Conservation (phyloP, 139 green algal genomes). For the Coelastrella sp. region DNA sequence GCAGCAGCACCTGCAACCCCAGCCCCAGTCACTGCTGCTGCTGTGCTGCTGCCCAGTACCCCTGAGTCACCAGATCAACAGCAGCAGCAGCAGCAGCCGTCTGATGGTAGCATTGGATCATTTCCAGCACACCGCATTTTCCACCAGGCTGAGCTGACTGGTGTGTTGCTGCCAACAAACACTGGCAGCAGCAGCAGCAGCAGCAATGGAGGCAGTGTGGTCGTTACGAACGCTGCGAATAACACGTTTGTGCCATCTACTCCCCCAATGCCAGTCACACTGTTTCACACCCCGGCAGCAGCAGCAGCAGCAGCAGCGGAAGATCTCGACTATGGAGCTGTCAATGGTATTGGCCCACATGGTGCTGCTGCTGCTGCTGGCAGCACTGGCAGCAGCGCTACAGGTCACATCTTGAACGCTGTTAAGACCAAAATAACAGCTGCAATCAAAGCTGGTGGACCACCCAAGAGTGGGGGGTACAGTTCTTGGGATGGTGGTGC, state of each 20-base stretch:
- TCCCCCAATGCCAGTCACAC: background rate
- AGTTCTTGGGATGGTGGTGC: background rate
- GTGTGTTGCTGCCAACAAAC: background rate
- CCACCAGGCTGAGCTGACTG: background rate
- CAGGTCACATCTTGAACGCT: background rate
- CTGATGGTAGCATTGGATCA: background rate
- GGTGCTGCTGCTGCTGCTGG: background rate
- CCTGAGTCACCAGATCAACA: background rate
- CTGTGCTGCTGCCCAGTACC: no score
- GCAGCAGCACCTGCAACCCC: background rate
- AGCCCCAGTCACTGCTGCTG: background rate
- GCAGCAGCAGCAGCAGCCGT: slow-evolving; percentile 1
- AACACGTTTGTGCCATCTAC: background rate
- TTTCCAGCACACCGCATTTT: slow-evolving; percentile 11
- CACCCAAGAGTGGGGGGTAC: background rate
- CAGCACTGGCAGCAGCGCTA: background rate
- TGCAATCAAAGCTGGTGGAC: background rate
- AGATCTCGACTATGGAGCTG: background rate
- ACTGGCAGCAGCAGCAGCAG: slow-evolving; percentile 1
- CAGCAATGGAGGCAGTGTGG: background rate
- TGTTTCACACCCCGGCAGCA: background rate
- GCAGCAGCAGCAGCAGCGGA: background rate
- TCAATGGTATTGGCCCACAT: background rate
- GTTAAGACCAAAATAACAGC: background rate
- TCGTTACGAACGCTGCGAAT: background rate